A percentile compares a stretch with the other conserved stretches of the same genome.
These are phyloP conservation scores for Rhazya stricta DNA, from an alignment of 257 asterid species.

Conservation along the genomic window DNA sequence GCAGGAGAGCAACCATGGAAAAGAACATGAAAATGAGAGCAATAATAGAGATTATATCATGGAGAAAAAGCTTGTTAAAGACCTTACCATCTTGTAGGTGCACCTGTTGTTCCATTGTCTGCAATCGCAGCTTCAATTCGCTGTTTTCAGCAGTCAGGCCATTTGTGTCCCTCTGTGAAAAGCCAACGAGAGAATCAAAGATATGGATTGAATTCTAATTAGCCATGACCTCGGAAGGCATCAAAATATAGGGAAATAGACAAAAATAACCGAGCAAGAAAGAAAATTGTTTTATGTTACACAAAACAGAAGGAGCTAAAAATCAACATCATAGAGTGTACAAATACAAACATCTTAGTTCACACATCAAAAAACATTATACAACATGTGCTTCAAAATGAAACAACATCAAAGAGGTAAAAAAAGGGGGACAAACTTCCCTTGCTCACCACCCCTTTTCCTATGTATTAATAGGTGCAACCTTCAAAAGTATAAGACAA, in stretches of 20 bases:
- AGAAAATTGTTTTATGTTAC: background rate
- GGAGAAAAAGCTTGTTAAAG: background rate
- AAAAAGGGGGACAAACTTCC: background rate
- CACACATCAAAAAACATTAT: background rate
- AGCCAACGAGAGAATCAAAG: background rate
- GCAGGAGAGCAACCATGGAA: background rate
- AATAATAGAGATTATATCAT: background rate
- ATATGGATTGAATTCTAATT: background rate
- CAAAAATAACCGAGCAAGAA: background rate
- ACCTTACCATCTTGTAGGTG: constrained; percentile 92
- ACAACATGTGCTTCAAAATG: background rate
- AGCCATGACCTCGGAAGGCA: background rate
- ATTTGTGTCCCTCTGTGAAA: constrained; percentile 79
- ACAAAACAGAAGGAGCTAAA: background rate
- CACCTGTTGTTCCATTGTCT: constrained; percentile 92
- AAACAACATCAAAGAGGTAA: background rate
- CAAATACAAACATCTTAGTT: background rate
- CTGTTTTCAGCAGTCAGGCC: constrained; percentile 84
- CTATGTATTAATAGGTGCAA: background rate
- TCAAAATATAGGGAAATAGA: background rate
- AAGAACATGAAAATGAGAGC: background rate
- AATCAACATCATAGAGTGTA: background rate
- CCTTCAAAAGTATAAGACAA: background rate
- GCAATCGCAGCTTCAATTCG: constrained; percentile 88
- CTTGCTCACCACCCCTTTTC: background rate